Conservation (phyloP, 192 early-diverging fungal species). For the Gigaspora rosea region DNA sequence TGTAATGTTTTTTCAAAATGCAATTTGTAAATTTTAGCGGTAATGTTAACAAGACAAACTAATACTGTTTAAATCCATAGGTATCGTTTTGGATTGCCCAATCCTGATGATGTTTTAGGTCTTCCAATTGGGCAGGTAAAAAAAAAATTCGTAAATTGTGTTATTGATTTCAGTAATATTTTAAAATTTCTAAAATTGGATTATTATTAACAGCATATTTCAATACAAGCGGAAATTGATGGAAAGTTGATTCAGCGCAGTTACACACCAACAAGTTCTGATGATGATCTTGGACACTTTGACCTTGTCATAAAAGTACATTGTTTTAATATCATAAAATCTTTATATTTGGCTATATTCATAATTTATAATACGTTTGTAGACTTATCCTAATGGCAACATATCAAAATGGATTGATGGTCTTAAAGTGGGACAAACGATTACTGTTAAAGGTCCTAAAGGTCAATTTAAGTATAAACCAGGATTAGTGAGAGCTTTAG, state of each 20-base stretch:
- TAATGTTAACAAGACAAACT: not conserved
- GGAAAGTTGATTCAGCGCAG: conserved; percentile 84
- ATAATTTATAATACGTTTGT: not conserved
- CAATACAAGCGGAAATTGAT: conserved; percentile 78
- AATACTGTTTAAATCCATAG: conserved; percentile 37
- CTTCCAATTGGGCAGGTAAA: conserved; percentile 83
- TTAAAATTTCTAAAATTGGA: not conserved
- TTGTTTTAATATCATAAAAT: not conserved
- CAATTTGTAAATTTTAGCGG: not conserved
- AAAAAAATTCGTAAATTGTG: conserved; percentile 8
- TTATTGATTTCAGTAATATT: not conserved
- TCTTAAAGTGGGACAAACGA: conserved; percentile 71
- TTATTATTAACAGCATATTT: conserved; percentile 67
- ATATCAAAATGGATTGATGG: conserved; percentile 74
- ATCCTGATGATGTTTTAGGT: conserved; percentile 68
- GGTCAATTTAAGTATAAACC: conserved; percentile 85
- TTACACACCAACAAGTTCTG: conserved; percentile 88
- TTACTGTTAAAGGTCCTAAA: conserved; percentile 85
- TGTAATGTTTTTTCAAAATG: conserved; percentile 51
- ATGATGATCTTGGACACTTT: conserved; percentile 86
- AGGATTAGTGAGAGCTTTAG: conserved; percentile 75
- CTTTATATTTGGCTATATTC: not conserved
- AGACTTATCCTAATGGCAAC: conserved; percentile 81
- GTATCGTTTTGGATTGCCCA: conserved; percentile 84
- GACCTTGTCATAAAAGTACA: conserved; percentile 88